These are phyloP conservation scores for Stemphylium vesicarium DNA, from an alignment of 2,329 filamentous ascomycete species.

Conservation along the genomic window DNA sequence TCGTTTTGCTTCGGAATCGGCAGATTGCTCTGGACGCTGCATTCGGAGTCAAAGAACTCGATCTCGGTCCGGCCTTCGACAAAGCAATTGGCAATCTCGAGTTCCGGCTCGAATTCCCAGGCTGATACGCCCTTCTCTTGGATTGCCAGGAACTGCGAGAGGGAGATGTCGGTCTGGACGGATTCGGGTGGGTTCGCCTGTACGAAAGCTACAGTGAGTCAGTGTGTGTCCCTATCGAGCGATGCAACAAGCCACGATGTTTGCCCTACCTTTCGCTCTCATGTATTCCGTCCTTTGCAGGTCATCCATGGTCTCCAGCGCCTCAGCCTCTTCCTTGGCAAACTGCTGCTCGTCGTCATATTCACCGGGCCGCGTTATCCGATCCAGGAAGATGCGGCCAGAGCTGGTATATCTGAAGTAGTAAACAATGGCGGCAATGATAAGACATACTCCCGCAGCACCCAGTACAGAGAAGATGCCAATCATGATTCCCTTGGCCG, in stretches of 20 bases:
- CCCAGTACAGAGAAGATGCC: conserved; percentile 94
- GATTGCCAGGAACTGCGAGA: conserved; percentile 96
- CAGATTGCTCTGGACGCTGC: conserved; percentile 94
- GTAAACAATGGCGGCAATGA: conserved; percentile 83
- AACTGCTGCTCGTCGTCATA: conserved; percentile 98
- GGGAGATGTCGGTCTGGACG: conserved; percentile 91
- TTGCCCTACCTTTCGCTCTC: conserved; percentile 82
- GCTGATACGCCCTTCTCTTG: conserved; percentile 99
- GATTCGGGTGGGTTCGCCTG: conserved; percentile 95
- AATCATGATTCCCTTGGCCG: conserved; percentile 84
- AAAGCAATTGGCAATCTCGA: conserved; percentile 98
- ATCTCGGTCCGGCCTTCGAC: conserved; percentile 96
- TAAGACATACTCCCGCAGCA: conserved; percentile 81
- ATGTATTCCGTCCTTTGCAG: conserved; percentile 88
- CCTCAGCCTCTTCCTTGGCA: conserved; percentile 90
- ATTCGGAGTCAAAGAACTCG: conserved; percentile 98
- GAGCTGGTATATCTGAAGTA: conserved; percentile 90
- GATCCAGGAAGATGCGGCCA: conserved; percentile 90
- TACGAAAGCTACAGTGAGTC: conserved; percentile 73
- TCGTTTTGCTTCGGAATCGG: conserved; percentile 99
- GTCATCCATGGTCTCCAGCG: conserved; percentile 94
- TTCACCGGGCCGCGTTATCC: conserved; percentile 90
- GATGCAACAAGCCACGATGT: too few species aligned
- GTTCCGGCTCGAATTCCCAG: conserved; percentile 99
- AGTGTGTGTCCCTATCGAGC: not conserved